Evolutionary conservation across 2,329 filamentous ascomycete species (phyloP), one percentile per base, ranked within the genome.

Genomic region (Xylariaceae sp.): DNA sequence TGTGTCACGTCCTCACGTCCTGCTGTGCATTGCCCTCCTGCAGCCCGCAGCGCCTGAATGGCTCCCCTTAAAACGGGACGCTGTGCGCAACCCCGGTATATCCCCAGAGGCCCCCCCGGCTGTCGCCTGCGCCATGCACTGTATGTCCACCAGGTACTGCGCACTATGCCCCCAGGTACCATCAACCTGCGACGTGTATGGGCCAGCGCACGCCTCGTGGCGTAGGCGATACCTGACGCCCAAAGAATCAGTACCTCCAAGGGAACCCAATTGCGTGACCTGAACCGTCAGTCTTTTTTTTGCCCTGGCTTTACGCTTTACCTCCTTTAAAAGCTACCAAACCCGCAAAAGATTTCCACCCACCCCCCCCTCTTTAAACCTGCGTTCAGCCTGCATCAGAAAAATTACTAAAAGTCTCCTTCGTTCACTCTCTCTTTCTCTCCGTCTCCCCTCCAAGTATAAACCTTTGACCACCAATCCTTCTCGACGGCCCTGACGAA

Each of bases 261-360:
- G 32, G 35, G 8, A 7, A 11, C 35, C 35, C 8, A 11, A 37
- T 37, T 37, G 51, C 47, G 54, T 54, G 51, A 55, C 51, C 53
- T 51, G 48, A 9, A 57, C 51, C 39, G 37, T 47, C 34, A 44
- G 40, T 35, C 34, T 42, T 51, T 39, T 43, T 47, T 51, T 37
- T 44, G 42, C 51, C 46, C 56, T 34, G 45, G 46, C 50, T 62
- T 19, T 19, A 19, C 19, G 19, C 19, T 19, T 19, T 60, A 61
- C 63, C 61, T 67, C 65, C 67, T 70, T 69, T 70, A 69, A 67
- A 69, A 66, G 65, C 62, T 66, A 60, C 64, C 65, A 61, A 63
- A 63, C 67, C 56, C 57, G 64, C 60, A 61, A 64, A 63, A 58
- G 60, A 57, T 64, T 63, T 67, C 62, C 19, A 19, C 19, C 41